Evolutionary conservation across 2,329 filamentous ascomycete species (phyloP).

Genomic region (Epichloe coenophiala): DNA sequence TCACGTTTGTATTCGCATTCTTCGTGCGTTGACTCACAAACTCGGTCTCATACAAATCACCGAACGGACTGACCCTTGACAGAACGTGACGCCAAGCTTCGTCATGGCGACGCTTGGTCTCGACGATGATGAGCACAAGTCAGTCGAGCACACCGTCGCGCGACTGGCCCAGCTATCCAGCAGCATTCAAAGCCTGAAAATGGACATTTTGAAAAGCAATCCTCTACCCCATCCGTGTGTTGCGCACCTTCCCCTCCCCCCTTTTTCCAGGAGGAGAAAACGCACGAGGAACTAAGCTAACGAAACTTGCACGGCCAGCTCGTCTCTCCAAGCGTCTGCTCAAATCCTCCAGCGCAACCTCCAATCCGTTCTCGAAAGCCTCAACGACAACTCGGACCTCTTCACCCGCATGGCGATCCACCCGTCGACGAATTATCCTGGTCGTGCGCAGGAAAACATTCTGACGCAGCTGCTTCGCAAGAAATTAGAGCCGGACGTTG

Average conservation of each 20-base stretch:
- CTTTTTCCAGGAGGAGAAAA: too few relatives aligned
- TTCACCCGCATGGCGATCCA: constrained; percentile 60
- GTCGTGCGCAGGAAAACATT: constrained; percentile 50
- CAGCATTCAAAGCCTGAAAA: constrained; percentile 51
- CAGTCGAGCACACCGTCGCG: constrained; percentile 57
- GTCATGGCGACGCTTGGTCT: constrained; percentile 34
- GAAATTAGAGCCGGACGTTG: constrained; percentile 67
- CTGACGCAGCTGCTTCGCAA: constrained; percentile 64
- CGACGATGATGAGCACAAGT: constrained; percentile 47
- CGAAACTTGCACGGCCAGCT: constrained; percentile 28
- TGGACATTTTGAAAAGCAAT: constrained; percentile 46
- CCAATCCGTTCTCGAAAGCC: constrained; percentile 48
- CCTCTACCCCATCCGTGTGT: constrained; percentile 54
- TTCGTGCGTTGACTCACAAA: background rate
- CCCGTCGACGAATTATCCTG: constrained; percentile 63
- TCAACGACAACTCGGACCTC: constrained; percentile 51
- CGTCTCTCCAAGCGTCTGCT: constrained; percentile 58
- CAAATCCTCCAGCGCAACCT: constrained; percentile 61
- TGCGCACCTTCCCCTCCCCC: too few relatives aligned
- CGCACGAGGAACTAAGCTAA: background rate
- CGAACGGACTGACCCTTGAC: background rate
- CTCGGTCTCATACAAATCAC: background rate
- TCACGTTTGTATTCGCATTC: too few relatives aligned
- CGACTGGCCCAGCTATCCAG: constrained; percentile 55
- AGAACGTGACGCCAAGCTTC: background rate